Base-by-base conservation (phyloP, 2,329 filamentous ascomycete species). In the Xylaria sp. region DNA sequence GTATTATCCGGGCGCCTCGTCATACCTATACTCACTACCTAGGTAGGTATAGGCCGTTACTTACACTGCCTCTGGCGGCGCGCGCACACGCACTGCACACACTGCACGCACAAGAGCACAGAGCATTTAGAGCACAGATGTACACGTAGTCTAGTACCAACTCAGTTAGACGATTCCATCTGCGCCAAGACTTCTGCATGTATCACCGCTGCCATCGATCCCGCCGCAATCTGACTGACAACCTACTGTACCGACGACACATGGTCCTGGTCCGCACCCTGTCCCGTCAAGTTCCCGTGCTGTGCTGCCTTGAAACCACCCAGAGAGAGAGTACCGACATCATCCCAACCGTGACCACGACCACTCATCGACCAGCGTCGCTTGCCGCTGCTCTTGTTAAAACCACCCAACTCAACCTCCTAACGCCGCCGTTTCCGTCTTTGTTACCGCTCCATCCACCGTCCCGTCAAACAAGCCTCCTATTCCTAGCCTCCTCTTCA, bases 401-500 rank as follows among this genome's bases (percentile, higher is more conserved):
- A 66, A 51, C 54, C 59, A 25, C 27, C 59, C 32, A 63, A 59
- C 47, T 29, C 40, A 48, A 51, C 60, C 23, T 35, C 32, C 59
- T 66, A 60, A 60, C 51, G 40, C 55, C 57, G 62, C 62, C 62
- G 58, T 42, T 42, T 25, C 53, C 51, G 37, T 47, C 35, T 2
- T 42, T 54, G 53, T 48, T 64, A 48, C 63, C 60, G 58, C 35
- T 47, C 21, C 58, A 29, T 66, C 48, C 51, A 27, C 29, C 16
- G 3, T 37, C 47, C 23, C 48, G 9, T 48, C 55, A 66, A 35
- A 71, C 61, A 32, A 65, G 27, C 37, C 50, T 60, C 59, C 37
- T 48, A 48, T 35, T 32, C 32, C 32, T 35, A 10, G 8, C 32
- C 32, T 72, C 71, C 60, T 71, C 64, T 66, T 66, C 82, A 86